Percentiles rank a stretch among this genome's conserved stretches.
Evolutionary conservation across 2,329 filamentous ascomycete species (phyloP).

Genomic region (Clonostachys chloroleuca): DNA sequence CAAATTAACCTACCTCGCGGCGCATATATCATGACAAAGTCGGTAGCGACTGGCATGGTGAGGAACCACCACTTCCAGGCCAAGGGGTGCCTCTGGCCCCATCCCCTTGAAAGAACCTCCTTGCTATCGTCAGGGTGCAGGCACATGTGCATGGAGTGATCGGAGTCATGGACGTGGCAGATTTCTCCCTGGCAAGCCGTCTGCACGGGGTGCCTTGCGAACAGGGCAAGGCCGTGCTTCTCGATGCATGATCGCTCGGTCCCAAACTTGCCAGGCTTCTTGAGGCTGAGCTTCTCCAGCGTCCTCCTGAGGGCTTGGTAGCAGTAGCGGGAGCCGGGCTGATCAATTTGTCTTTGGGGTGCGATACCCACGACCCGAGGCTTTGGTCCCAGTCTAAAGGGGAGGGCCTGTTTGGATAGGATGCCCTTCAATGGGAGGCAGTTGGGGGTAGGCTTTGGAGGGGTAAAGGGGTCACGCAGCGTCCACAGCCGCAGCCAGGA

Average conservation of each 20-base stretch:
- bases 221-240: conserved; percentile 76
- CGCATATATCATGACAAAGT: conserved; percentile 81
- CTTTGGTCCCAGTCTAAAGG: conserved; percentile 57
- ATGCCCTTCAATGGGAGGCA: conserved; percentile 54
- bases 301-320: conserved; percentile 50
- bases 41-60: conserved; percentile 63
- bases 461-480: conserved; percentile 63
- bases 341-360: conserved; percentile 74
- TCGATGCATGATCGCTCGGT: conserved; percentile 73
- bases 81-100: conserved; percentile 70
- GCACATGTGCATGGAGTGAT: conserved; percentile 74
- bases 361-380: conserved; percentile 72
- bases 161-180: conserved; percentile 73
- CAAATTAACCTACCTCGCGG: conserved; percentile 46
- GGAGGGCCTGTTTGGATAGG: conserved; percentile 46
- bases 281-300: conserved; percentile 44
- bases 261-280: conserved; percentile 42
- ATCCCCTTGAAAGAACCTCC: conserved; percentile 68
- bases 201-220: conserved; percentile 61
- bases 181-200: conserved; percentile 76
- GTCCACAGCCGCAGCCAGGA: conserved; percentile 69
- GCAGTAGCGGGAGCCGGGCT: conserved; percentile 50
- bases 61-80: conserved; percentile 61
- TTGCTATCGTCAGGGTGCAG: conserved; percentile 75
- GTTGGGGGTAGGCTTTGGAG: conserved; percentile 46